Base-by-base conservation (phyloP, 1,139 yeast genomes). In the Suhomyces guaymorum region DNA sequence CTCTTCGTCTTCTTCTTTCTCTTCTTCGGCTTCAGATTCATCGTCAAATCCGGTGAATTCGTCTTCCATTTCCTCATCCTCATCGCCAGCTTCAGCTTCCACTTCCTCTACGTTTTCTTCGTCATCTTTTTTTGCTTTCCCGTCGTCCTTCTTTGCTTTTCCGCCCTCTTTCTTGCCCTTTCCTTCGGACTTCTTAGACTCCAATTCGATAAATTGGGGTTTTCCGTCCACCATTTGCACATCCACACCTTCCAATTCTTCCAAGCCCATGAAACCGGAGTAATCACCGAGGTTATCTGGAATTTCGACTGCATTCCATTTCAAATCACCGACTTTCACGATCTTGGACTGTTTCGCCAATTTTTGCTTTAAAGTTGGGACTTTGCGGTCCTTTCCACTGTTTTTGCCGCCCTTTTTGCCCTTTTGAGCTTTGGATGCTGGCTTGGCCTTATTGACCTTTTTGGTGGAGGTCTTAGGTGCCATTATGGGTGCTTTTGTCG, bases 161-260 rank as follows among this genome's bases (percentile, higher is more conserved):
- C 29, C 28, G 10, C 4, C 25, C 41, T 15, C 30, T 34, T 9
- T 30, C 32, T 12, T 34, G 43, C 16, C 33, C 15, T 26, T 37
- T 13, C 35, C 32, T 23, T 46, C 41, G 17, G 36, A 35, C 17
- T 37, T 35, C n/a, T 36, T 44, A 15, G 37, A 28, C 26, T 77
- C 80, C 34, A 66, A 70, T 4, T 80, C 77, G 15, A 77, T 60
- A 51, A 86, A 86, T 46, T 75, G 74, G 0, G 82, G 78, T 42
- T 69, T 66, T 11, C 95, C 95, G 38, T 78, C 68, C 3, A 79
- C 77, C 37, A 78, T 70, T 43, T 76, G 76, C 4, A 90, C 90
- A 49, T 77, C 90, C 15, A 90, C 97, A 17, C 96, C 97, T 35
- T 89, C 97, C 35, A 92, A 75, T 57, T 92, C 98, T 58, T 92